Evolutionary conservation across 2,329 filamentous ascomycete species (phyloP).

Genomic region (Colletotrichum spaethianum): DNA sequence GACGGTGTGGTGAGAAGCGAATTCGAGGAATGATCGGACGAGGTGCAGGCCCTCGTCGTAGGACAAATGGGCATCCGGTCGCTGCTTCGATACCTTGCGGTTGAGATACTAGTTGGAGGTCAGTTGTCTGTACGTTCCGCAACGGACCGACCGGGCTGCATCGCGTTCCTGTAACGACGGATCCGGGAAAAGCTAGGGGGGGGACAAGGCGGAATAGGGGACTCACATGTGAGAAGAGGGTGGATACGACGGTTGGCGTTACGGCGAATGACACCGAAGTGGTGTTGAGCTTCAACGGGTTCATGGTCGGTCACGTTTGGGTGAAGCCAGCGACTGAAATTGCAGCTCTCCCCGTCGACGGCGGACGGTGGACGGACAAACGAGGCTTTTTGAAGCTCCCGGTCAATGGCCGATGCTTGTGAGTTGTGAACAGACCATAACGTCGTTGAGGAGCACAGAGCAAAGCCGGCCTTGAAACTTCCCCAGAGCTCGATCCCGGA

Average conservation of each 20-base stretch:
- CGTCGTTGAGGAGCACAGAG: constrained; percentile 24
- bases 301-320: constrained; percentile 57
- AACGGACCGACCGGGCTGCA: constrained; percentile 1
- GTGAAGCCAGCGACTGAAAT: constrained; percentile 2
- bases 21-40: constrained; percentile 87
- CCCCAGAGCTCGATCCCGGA: constrained; percentile 29
- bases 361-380: background rate
- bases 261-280: constrained; percentile 86
- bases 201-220: background rate
- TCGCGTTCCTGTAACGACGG: constrained; percentile 1
- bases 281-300: constrained; percentile 74
- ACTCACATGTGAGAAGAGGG: constrained; percentile 86
- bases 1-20: constrained; percentile 89
- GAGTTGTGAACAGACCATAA: constrained; percentile 31
- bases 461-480: constrained; percentile 30
- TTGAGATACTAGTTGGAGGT: constrained; percentile 78
- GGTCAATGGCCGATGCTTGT: constrained; percentile 2
- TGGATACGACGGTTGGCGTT: constrained; percentile 89
- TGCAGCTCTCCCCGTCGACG: constrained; percentile 4
- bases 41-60: constrained; percentile 94
- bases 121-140: background rate
- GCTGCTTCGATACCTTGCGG: constrained; percentile 79
- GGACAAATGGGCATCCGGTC: constrained; percentile 90
- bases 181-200: constrained; percentile 18
- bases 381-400: constrained; percentile 31